phyloP scores from a whole-genome alignment of 805 yeast species.

The Wickerhamiella lipophila region DNA sequence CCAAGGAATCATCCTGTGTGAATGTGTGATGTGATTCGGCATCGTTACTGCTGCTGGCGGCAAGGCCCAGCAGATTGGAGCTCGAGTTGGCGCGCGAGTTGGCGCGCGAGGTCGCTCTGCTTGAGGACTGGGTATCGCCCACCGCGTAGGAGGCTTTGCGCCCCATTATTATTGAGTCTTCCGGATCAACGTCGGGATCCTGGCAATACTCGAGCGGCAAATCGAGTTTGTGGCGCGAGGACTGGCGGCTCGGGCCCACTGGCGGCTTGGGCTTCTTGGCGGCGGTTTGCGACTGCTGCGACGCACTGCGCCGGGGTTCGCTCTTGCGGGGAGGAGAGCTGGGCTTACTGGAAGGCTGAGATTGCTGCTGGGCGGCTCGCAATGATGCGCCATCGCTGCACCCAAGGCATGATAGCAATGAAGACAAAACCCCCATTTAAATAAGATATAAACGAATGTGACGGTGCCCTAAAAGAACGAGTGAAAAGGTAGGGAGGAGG shows the following conservation, averaged over 20 bases:
- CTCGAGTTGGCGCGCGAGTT: conserved; percentile 7
- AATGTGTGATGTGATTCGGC: not conserved
- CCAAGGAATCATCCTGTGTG: not conserved
- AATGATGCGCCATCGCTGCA: conserved; percentile 3
- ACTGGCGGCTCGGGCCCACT: conserved; percentile 4
- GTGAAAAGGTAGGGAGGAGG: not conserved
- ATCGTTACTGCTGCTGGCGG: no score
- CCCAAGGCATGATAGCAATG: conserved; percentile 11
- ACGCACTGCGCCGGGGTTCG: not conserved
- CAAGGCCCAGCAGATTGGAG: conserved; percentile 1
- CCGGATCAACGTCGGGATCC: conserved; percentile 1
- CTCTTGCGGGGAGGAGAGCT: not conserved
- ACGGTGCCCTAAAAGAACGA: not conserved
- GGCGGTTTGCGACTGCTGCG: not conserved
- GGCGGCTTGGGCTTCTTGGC: not conserved
- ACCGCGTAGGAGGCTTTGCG: conserved; percentile 14
- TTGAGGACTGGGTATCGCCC: conserved; percentile 3
- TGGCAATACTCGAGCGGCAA: conserved; percentile 15
- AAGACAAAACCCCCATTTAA: conserved; percentile 9
- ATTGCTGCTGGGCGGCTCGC: not conserved
- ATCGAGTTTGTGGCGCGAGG: conserved; percentile 9
- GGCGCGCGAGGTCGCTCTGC: conserved; percentile 1
- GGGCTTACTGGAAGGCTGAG: not conserved
- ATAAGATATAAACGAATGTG: conserved; percentile 4
- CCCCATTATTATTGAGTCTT: conserved; percentile 12